Percentiles rank a stretch among this genome's conserved stretches.
These are phyloP conservation scores for Apiotrichum brassicae DNA, from an alignment of 1,284 basidiomycete genomes.

Conservation along the genomic window DNA sequence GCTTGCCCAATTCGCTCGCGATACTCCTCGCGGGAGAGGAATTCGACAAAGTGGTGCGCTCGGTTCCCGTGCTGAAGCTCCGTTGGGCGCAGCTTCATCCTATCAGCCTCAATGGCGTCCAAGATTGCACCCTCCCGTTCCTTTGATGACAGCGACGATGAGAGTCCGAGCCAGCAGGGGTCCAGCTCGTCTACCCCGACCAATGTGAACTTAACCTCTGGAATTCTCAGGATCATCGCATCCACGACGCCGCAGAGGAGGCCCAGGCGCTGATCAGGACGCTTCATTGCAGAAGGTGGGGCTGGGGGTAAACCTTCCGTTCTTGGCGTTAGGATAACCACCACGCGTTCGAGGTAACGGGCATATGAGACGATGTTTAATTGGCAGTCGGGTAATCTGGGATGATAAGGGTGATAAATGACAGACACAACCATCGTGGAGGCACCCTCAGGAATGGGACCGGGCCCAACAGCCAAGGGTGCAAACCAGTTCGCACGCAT, in stretches of 20 bases:
- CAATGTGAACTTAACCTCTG: background rate
- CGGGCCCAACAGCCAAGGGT: background rate
- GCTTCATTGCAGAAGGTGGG: background rate
- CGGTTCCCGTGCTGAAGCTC: background rate
- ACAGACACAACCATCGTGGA: background rate
- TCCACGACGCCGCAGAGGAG: background rate
- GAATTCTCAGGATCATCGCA: background rate
- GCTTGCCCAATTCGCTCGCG: background rate
- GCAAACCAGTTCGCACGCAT: background rate
- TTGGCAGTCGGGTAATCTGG: background rate
- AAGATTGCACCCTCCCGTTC: background rate
- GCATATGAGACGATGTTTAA: background rate
- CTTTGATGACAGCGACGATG: background rate
- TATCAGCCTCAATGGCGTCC: background rate
- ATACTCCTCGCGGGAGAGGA: constrained; percentile 1
- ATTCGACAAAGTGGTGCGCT: background rate
- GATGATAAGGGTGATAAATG: background rate
- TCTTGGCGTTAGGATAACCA: constrained; percentile 1
- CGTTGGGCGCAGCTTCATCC: background rate
- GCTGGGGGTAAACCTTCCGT: background rate
- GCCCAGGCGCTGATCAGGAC: background rate
- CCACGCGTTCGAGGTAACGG: background rate
- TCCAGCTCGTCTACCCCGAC: constrained; percentile 1
- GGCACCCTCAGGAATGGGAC: background rate
- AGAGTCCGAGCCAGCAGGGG: background rate